Evolutionary conservation across 805 yeast genomes (phyloP).

Genomic region (Zygosaccharomyces bailii): DNA sequence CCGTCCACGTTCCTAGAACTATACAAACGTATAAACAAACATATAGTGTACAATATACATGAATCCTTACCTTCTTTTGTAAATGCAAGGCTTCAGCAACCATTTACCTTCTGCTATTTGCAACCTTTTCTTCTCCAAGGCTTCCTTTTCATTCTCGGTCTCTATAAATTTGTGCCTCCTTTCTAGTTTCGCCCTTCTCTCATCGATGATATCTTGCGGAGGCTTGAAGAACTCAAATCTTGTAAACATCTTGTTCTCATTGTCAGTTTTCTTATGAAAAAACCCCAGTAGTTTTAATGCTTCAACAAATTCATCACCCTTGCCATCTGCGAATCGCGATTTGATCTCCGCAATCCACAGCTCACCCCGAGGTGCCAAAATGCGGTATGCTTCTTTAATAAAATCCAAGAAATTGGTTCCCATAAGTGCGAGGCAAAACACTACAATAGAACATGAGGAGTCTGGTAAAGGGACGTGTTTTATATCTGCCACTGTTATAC

Average conservation of each 20-base stretch:
- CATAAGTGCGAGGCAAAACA: constrained; percentile 93
- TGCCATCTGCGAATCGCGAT: constrained; percentile 75
- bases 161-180: constrained; percentile 68
- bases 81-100: constrained; percentile 93
- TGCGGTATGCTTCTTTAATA: constrained; percentile 81
- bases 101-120: constrained; percentile 73
- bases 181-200: constrained; percentile 57
- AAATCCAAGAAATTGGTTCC: constrained; percentile 95
- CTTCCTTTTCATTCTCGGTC: constrained; percentile 58
- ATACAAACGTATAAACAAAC: constrained; percentile 1
- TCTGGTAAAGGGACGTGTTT: constrained; percentile 82
- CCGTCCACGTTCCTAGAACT: constrained; percentile 17
- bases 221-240: constrained; percentile 94
- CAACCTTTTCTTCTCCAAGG: constrained; percentile 52
- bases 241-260: constrained; percentile 87
- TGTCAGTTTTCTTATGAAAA: constrained; percentile 84
- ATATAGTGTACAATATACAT: constrained; percentile 6
- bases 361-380: constrained; percentile 87
- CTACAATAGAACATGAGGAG: constrained; percentile 77
- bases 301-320: constrained; percentile 77
- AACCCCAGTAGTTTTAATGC: constrained; percentile 77
- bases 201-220: constrained; percentile 60
- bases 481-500: constrained; percentile 96
- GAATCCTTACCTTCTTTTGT: constrained; percentile 65
- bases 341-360: constrained; percentile 97